These are phyloP conservation scores for Phaseolus lunatus DNA, from an alignment of 306 rosid genomes.

Conservation along the genomic window DNA sequence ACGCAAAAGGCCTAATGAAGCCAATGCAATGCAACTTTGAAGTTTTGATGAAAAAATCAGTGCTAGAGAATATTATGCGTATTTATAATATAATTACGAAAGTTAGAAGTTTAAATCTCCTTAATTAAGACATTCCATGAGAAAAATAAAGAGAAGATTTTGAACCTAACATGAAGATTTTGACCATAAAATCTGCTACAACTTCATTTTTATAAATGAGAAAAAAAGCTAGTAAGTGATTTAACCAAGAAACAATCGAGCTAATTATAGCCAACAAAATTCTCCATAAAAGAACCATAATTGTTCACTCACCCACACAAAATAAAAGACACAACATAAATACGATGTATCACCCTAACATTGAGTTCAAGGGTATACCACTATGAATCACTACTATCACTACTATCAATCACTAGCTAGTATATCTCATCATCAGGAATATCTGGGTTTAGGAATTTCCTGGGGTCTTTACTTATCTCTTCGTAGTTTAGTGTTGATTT, in stretches of 20 bases:
- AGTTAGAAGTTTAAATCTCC: too few relatives aligned
- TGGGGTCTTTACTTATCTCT: constrained; percentile 72
- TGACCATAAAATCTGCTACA: not conserved
- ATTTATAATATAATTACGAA: too few relatives aligned
- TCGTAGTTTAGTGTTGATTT: constrained; percentile 55
- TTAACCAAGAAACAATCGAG: constrained; percentile 31
- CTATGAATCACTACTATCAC: too few relatives aligned
- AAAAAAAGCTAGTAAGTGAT: not conserved
- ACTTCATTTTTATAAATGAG: not conserved
- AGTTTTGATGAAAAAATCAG: too few relatives aligned
- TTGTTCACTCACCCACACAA: constrained; percentile 36
- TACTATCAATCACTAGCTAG: constrained; percentile 49
- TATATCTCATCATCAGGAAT: constrained; percentile 91
- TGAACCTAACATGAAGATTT: too few relatives aligned
- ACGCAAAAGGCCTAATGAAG: too few relatives aligned
- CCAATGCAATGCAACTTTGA: too few relatives aligned
- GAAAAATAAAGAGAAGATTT: too few relatives aligned
- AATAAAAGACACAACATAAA: too few relatives aligned
- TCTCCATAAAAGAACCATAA: constrained; percentile 31
- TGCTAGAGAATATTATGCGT: too few relatives aligned
- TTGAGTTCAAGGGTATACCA: constrained; percentile 33
- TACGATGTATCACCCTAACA: constrained; percentile 32
- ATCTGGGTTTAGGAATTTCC: constrained; percentile 71
- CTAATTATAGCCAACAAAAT: constrained; percentile 25
- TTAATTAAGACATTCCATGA: too few relatives aligned